Conservation (phyloP, 495 filamentous ascomycete genomes). For the Penicillium ucsense region DNA sequence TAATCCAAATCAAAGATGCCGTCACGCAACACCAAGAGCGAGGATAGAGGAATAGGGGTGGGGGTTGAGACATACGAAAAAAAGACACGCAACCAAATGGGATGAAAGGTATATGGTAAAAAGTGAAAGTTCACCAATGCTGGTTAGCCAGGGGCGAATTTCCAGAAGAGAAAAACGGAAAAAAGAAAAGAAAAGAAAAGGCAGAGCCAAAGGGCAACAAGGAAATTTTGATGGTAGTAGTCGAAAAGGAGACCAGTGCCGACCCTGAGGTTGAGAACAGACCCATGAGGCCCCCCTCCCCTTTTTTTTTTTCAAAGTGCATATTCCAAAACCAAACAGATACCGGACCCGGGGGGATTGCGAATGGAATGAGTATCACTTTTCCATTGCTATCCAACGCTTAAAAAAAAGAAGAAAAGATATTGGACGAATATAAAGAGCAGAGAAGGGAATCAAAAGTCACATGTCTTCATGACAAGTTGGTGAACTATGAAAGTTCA, state of each 20-base stretch:
- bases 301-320: too few relatives aligned
- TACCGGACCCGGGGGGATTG: slow-evolving; percentile 10
- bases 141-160: too few relatives aligned
- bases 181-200: slow-evolving; percentile 1
- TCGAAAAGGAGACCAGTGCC: slow-evolving; percentile 3
- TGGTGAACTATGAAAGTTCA: slow-evolving; percentile 9
- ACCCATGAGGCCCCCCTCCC: too few relatives aligned
- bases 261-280: not conserved
- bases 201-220: not conserved
- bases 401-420: not conserved
- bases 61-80: slow-evolving; percentile 3
- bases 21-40: not conserved
- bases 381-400: slow-evolving; percentile 24
- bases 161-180: not conserved
- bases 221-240: slow-evolving; percentile 1
- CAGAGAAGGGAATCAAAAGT: slow-evolving; percentile 8
- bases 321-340: slow-evolving; percentile 6
- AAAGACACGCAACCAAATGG: not conserved
- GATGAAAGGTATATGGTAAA: slow-evolving; percentile 4
- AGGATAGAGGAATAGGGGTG: slow-evolving; percentile 8
- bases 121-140: not conserved
- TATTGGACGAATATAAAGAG: too few relatives aligned
- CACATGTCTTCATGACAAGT: slow-evolving; percentile 35
- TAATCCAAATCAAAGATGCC: too few relatives aligned
- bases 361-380: slow-evolving; percentile 19